phyloP scores from a whole-genome alignment of 371 early-diverging fungal species.

The Rhizopus delemar region DNA sequence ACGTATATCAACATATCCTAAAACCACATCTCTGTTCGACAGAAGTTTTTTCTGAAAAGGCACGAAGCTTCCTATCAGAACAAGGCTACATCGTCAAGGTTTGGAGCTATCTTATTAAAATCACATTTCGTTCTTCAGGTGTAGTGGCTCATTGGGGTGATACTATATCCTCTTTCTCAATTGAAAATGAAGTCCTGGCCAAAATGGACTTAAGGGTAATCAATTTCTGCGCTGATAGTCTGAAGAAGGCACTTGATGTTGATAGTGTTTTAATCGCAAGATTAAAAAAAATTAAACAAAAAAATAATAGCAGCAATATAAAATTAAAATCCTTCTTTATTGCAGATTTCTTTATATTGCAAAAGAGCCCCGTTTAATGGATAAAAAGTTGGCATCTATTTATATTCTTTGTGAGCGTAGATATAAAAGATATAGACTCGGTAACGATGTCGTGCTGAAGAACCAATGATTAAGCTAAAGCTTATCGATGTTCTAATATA shows the following conservation, averaged over 20 bases:
- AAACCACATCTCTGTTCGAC: conserved; percentile 11
- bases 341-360: no score
- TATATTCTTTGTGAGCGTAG: no score
- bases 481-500: no score
- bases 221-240: background rate
- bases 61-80: conserved; percentile 8
- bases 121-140: conserved; percentile 2
- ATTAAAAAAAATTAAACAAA: no score
- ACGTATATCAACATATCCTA: conserved; percentile 10
- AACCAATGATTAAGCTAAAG: no score
- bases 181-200: background rate
- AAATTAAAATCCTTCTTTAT: no score
- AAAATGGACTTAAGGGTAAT: conserved; percentile 8
- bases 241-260: conserved; percentile 8
- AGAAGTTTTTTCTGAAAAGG: conserved; percentile 5
- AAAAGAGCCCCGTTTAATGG: no score
- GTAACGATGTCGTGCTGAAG: no score
- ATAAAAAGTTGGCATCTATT: no score
- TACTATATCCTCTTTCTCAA: conserved; percentile 14
- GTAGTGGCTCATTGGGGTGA: conserved; percentile 15
- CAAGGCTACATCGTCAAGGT: conserved; percentile 5
- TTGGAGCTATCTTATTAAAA: conserved; percentile 10
- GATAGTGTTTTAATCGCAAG: no score
- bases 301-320: no score
- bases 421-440: no score